phyloP scores from a whole-genome alignment of 208 protist species.

The Crithidia acanthocephali region DNA sequence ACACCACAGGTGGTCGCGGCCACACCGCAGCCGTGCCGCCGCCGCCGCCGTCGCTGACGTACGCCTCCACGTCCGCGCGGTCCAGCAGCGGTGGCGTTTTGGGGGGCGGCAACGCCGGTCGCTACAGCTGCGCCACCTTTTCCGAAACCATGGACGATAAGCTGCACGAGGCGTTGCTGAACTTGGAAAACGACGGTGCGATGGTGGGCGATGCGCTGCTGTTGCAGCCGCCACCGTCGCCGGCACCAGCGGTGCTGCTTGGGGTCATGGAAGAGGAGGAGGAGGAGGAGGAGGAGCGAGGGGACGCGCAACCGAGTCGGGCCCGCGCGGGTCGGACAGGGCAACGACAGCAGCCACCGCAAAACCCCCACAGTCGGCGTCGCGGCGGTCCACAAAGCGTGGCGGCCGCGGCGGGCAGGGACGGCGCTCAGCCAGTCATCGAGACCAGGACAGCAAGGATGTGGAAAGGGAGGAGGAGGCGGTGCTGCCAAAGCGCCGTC shows the following conservation, averaged over 20 bases:
- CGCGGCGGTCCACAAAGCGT: not conserved
- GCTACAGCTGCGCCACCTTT: conserved; percentile 35
- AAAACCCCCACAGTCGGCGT: not conserved
- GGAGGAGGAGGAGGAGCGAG: not conserved
- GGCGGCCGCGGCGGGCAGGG: not conserved
- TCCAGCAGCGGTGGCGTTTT: not conserved
- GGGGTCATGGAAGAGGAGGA: conserved; percentile 18
- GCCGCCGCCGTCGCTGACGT: not conserved
- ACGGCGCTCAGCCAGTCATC: not conserved
- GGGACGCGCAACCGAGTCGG: not conserved
- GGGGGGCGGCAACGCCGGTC: not conserved
- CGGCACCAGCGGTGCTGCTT: conserved; percentile 11
- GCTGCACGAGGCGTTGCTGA: conserved; percentile 55
- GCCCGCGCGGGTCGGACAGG: not conserved
- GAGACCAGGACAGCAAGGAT: too few species aligned
- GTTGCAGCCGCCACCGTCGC: conserved; percentile 7
- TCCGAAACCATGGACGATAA: conserved; percentile 71
- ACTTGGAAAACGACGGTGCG: conserved; percentile 48
- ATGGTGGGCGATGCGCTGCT: conserved; percentile 17
- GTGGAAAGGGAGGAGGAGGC: not conserved
- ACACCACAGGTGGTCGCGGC: not conserved
- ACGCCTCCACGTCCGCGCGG: not conserved
- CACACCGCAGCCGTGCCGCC: not conserved
- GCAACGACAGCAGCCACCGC: not conserved
- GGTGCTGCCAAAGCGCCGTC: not conserved